Evolutionary conservation across 805 yeast species (phyloP), one percentile per base, ranked within the genome.

Genomic region (Candida silvatica): DNA sequence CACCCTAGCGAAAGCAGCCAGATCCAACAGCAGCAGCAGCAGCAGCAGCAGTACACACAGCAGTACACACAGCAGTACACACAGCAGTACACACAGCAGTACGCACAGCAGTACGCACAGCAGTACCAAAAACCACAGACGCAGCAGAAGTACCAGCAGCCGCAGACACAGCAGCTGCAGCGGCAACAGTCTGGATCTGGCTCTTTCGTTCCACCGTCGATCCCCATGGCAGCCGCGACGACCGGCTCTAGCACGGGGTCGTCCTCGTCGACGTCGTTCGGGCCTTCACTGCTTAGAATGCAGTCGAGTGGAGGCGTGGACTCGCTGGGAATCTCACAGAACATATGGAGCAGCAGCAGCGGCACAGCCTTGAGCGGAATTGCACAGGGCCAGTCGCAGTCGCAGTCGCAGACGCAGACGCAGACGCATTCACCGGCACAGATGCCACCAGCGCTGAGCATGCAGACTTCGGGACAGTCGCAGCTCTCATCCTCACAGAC

Each of bases 91-190:
- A n/a, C n/a, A n/a, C n/a, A n/a, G n/a, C n/a, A n/a, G n/a, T n/a
- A n/a, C n/a, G n/a, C n/a, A n/a, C n/a, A n/a, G n/a, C n/a, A n/a
- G n/a, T n/a, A n/a, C n/a, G n/a, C n/a, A n/a, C n/a, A n/a, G n/a
- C n/a, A n/a, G n/a, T n/a, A n/a, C n/a, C 39, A 33, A 20, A 32
- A 32, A 33, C 16, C 19, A 9, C 33, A 38, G 31, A 18, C 14
- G 14, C 34, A 35, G 22, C 30, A 31, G 15, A 23, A 25, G 15
- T 27, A 38, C 27, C 30, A 34, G 24, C 26, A 26, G 23, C 27
- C 27, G 22, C 30, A 35, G 19, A n/a, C 31, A 27, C 29, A 36
- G 24, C 30, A 32, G 22, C 15, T 14, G 3, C 29, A 17, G 19
- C 14, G 22, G 7, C 20, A 22, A 22, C 11, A 31, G 7, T 7